Evolutionary conservation across 768 basidiomycete species (phyloP).

Genomic region (Neoboletus subvelutipes): DNA sequence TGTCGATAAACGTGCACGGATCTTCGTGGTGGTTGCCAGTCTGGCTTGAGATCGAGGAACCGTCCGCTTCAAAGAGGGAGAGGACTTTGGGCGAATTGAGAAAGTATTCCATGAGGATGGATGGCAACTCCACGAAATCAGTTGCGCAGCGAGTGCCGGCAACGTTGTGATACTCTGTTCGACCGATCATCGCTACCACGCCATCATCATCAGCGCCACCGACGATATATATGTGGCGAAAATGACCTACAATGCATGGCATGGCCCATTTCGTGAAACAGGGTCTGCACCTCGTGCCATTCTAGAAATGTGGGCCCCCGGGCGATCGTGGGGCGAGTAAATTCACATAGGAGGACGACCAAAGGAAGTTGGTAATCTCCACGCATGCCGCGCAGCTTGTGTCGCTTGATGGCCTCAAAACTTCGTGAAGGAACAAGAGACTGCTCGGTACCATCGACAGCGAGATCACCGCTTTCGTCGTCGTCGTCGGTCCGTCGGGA

Average conservation of each 20-base stretch:
- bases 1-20: conserved; percentile 82
- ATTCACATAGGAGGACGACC: conserved; percentile 90
- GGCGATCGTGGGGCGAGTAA: conserved; percentile 59
- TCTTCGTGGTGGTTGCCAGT: conserved; percentile 69
- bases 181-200: conserved; percentile 88
- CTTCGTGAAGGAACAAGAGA: conserved; percentile 49
- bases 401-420: conserved; percentile 64
- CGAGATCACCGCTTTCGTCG: conserved; percentile 67
- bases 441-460: conserved; percentile 38
- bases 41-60: conserved; percentile 44
- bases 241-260: conserved; percentile 94
- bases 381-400: conserved; percentile 56
- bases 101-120: conserved; percentile 99
- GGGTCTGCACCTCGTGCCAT: conserved; percentile 92
- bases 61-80: conserved; percentile 67
- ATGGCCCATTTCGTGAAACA: conserved; percentile 99
- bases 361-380: conserved; percentile 87
- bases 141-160: conserved; percentile 97
- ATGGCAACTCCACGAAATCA: conserved; percentile 97
- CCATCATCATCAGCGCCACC: conserved; percentile 6
- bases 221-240: conserved; percentile 4
- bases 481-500: conserved; percentile 92
- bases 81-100: conserved; percentile 82
- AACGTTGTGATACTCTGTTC: conserved; percentile 97
- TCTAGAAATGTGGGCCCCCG: conserved; percentile 71